Conservation (phyloP, 2,329 filamentous ascomycete genomes). For the Talaromyces marneffei region DNA sequence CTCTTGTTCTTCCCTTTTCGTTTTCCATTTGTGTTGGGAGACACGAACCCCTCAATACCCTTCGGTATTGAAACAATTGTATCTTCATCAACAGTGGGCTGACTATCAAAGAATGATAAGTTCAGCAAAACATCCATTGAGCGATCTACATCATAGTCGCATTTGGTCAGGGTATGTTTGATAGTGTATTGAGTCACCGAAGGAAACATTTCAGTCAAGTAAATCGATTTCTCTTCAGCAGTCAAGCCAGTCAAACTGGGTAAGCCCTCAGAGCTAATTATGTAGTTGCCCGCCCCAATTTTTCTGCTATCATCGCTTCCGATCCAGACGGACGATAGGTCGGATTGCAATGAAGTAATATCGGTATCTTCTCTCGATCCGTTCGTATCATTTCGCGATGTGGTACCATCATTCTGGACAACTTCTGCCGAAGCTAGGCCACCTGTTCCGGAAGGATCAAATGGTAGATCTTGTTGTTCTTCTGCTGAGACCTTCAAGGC, state of each 20-base stretch:
- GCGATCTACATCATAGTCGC: slow-evolving; percentile 58
- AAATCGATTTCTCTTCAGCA: slow-evolving; percentile 55
- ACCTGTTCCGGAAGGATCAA: slow-evolving; percentile 70
- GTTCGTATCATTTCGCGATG: slow-evolving; percentile 28
- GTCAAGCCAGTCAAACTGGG: slow-evolving; percentile 25
- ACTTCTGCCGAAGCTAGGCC: slow-evolving; percentile 31
- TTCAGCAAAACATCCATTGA: slow-evolving; percentile 78
- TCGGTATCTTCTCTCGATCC: slow-evolving; percentile 45
- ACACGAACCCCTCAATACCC: slow-evolving; percentile 76
- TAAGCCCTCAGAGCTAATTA: slow-evolving; percentile 25
- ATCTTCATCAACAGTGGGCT: slow-evolving; percentile 46
- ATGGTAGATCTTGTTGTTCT: slow-evolving; percentile 59
- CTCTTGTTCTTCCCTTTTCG: slow-evolving; percentile 17
- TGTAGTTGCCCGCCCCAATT: slow-evolving; percentile 18
- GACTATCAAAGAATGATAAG: slow-evolving; percentile 68
- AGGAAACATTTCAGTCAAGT: slow-evolving; percentile 67
- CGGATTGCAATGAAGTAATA: slow-evolving; percentile 45
- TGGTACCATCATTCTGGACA: slow-evolving; percentile 23
- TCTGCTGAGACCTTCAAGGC: slow-evolving; percentile 63
- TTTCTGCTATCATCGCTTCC: slow-evolving; percentile 18
- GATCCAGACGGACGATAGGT: slow-evolving; percentile 35
- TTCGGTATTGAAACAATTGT: slow-evolving; percentile 49
- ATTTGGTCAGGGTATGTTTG: slow-evolving; percentile 60
- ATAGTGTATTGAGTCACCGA: slow-evolving; percentile 62
- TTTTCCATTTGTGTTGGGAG: slow-evolving; percentile 40